phyloP scores from a whole-genome alignment of 148 eudicot genomes.

The Chenopodium formosanum region DNA sequence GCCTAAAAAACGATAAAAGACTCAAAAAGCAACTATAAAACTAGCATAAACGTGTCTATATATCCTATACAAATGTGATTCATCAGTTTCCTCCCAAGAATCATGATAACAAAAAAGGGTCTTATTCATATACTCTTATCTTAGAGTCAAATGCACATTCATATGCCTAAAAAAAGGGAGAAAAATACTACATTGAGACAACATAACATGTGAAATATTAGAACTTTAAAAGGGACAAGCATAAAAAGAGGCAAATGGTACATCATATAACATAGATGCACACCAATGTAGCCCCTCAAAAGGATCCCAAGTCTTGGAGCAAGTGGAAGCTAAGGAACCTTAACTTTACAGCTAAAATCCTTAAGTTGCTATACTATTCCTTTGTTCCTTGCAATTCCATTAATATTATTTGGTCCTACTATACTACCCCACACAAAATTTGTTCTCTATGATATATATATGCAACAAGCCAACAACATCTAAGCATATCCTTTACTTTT shows the following conservation, averaged over 20 bases:
- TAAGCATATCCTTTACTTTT: neutral
- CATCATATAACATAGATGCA: neutral
- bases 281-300: neutral
- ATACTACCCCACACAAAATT: neutral
- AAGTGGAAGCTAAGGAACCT: neutral
- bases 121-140: too few species aligned
- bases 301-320: neutral
- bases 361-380: neutral
- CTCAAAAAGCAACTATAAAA: too few species aligned
- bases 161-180: neutral
- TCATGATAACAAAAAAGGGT: too few species aligned
- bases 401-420: slow-evolving; percentile 1
- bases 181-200: neutral
- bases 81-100: too few species aligned
- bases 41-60: too few species aligned
- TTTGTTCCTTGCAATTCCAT: neutral
- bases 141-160: neutral
- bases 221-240: neutral
- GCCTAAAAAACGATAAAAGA: too few species aligned
- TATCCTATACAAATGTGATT: too few species aligned
- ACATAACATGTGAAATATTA: neutral
- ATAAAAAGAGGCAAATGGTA: too few species aligned
- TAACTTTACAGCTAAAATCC: slow-evolving; percentile 17
- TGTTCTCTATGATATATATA: neutral
- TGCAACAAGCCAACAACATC: neutral